Percentiles rank a stretch among this genome's conserved stretches.
phyloP scores from a whole-genome alignment of 2,329 filamentous ascomycete species.

The Trichoderma gracile region DNA sequence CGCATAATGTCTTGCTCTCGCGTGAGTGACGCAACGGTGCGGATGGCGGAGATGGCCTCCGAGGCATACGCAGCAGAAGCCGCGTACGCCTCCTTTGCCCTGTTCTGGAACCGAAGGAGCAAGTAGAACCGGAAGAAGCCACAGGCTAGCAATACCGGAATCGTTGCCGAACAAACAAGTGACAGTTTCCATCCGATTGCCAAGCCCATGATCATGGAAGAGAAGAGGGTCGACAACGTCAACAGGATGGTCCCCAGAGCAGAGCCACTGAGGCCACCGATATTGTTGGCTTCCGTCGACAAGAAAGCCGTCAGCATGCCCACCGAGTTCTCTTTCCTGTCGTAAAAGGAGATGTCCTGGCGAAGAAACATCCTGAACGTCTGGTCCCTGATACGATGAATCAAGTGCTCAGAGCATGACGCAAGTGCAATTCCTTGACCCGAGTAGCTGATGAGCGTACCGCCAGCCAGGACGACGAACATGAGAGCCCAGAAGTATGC shows the following conservation, averaged over 20 bases:
- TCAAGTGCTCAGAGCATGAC: constrained; percentile 79
- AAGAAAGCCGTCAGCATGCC: constrained; percentile 87
- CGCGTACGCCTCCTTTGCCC: constrained; percentile 78
- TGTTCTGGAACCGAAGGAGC: constrained; percentile 74
- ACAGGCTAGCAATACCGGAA: constrained; percentile 75
- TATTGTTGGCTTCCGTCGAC: constrained; percentile 83
- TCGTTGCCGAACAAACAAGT: constrained; percentile 75
- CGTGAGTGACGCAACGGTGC: constrained; percentile 88
- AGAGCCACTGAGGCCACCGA: constrained; percentile 82
- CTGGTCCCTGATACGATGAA: constrained; percentile 77
- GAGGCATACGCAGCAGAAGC: constrained; percentile 83
- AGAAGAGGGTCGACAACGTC: constrained; percentile 75
- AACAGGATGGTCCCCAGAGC: constrained; percentile 85
- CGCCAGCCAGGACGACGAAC: constrained; percentile 81
- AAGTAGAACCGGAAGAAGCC: constrained; percentile 89
- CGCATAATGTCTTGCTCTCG: constrained; percentile 77
- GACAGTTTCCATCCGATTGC: constrained; percentile 85
- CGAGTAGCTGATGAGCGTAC: constrained; percentile 68
- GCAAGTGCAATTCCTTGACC: constrained; percentile 75
- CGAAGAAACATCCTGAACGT: constrained; percentile 87
- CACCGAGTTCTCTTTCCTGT: constrained; percentile 82
- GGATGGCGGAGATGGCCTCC: constrained; percentile 90
- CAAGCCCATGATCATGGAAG: constrained; percentile 69
- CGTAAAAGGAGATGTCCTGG: constrained; percentile 92
- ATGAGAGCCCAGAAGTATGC: constrained; percentile 86